Base-by-base conservation (phyloP, 345 rosid genomes). In the Salix arbutifolia region DNA sequence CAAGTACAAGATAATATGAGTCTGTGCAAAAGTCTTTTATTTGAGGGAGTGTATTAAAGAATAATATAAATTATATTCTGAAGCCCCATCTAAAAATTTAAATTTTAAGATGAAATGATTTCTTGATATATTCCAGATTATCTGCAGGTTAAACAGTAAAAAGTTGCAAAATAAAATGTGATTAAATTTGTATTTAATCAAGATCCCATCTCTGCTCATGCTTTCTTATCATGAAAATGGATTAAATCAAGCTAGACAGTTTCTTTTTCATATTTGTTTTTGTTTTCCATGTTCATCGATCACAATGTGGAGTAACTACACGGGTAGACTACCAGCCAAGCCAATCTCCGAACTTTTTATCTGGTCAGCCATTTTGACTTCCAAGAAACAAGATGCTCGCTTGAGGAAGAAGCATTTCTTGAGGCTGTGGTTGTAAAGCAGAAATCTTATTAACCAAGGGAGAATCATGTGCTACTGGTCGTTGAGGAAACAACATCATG, bases 191-290 rank as follows among this genome's bases (percentile, higher is more conserved):
- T 9, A 18, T 33, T 69, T 70, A 10, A 23, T 23, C 56, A 3
- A 42, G 78, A 78, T 76, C 84, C 80, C 76, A 80, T 80, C 86
- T 72, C 86, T 65, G 72, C 25, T 69, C 69, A 9, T 19, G 46
- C 69, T 53, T 28, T 53, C 69, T 26, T 28, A 7, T 8, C 0
- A 53, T 53, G 61, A 21, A 53, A 53, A 53, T 53, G 61, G 11
- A 53, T 53, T 21, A 21, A 19, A 53, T 53, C 11, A 19, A 53
- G 8, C 61, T 1, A n/a, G 61, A 21, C 25, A 18, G 61, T n/a
- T 53, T 53, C n/a, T 23, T 21, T 21, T 50, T 18, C 17, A 48
- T 16, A 4, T 23, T 21, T 19, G 1, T 6, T n/a, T 18, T 52
- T 2, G 23, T 1, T 53, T 8, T 21, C 11, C 9, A 21, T n/a